These are phyloP conservation scores for Adiantum capillusveneris DNA, from an alignment of 75 land plant species.

Conservation along the genomic window DNA sequence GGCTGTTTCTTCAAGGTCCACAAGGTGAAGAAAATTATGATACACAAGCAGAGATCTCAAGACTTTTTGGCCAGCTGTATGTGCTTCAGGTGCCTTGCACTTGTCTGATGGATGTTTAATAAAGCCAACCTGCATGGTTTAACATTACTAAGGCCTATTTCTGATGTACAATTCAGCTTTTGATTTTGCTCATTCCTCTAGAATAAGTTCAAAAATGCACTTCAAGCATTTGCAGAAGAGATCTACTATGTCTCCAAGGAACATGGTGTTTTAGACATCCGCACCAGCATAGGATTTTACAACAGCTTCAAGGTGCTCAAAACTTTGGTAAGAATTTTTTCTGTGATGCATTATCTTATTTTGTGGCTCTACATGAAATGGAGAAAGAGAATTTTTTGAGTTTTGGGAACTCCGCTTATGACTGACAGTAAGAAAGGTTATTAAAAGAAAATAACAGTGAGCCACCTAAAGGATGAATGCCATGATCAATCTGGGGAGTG, in stretches of 20 bases:
- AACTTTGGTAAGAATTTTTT: constrained; percentile 8
- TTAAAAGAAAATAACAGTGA: too few species aligned
- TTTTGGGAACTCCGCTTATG: too few species aligned
- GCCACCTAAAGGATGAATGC: too few species aligned
- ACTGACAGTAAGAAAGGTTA: too few species aligned
- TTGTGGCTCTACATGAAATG: background rate
- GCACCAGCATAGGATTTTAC: constrained; percentile 25
- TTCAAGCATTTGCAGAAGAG: constrained; percentile 28
- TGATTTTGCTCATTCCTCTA: constrained; percentile 6
- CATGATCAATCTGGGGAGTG: too few species aligned
- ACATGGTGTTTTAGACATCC: constrained; percentile 22
- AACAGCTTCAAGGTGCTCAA: constrained; percentile 16
- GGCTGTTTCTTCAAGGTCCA: constrained; percentile 25
- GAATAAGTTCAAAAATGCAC: constrained; percentile 9
- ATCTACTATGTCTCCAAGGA: constrained; percentile 18
- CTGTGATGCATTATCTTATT: background rate
- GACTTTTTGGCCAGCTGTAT: constrained; percentile 25
- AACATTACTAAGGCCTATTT: too few species aligned
- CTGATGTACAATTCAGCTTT: background rate
- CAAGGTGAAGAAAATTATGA: constrained; percentile 4
- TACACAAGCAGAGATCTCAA: constrained; percentile 19
- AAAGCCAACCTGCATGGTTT: background rate
- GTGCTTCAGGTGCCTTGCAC: constrained; percentile 14
- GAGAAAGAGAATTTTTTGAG: too few species aligned
- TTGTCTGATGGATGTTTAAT: background rate